These are phyloP conservation scores for Cornus kousa DNA, from an alignment of 148 eudicot species.

Conservation along the genomic window DNA sequence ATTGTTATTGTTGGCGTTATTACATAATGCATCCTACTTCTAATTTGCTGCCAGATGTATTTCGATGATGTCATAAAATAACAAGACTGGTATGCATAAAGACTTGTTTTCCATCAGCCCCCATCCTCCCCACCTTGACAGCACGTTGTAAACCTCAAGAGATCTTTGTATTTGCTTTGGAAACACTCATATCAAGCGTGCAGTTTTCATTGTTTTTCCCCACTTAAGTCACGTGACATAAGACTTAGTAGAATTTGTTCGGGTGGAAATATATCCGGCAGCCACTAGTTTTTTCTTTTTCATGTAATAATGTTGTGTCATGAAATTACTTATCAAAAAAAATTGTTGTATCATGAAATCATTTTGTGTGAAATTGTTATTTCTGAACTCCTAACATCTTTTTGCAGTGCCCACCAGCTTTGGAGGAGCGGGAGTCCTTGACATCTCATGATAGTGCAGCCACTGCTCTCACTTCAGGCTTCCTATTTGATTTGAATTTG, in stretches of 20 bases:
- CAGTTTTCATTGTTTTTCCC: neutral
- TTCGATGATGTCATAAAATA: neutral
- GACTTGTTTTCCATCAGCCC: neutral
- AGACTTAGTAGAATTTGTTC: neutral
- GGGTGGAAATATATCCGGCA: neutral
- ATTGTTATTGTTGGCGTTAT: no score
- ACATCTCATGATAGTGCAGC: conserved; percentile 58
- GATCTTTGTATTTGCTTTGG: no score
- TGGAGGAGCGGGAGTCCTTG: conserved; percentile 65
- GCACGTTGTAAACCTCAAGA: neutral
- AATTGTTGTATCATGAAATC: neutral
- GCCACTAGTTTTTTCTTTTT: conserved; percentile 1
- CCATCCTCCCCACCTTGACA: neutral
- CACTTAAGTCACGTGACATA: neutral
- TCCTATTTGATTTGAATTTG: conserved; percentile 61
- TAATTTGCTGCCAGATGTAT: neutral
- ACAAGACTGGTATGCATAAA: neutral
- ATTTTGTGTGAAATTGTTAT: neutral
- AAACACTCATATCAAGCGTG: neutral
- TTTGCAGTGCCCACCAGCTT: conserved; percentile 73
- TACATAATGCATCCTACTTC: neutral
- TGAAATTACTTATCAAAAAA: no score
- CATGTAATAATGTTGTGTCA: neutral
- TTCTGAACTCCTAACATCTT: conserved; percentile 5
- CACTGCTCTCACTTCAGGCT: conserved; percentile 50